Evolutionary conservation across 129 eudicot species (phyloP), one percentile per base, ranked within the genome.

Genomic region (Artemisia annua): DNA sequence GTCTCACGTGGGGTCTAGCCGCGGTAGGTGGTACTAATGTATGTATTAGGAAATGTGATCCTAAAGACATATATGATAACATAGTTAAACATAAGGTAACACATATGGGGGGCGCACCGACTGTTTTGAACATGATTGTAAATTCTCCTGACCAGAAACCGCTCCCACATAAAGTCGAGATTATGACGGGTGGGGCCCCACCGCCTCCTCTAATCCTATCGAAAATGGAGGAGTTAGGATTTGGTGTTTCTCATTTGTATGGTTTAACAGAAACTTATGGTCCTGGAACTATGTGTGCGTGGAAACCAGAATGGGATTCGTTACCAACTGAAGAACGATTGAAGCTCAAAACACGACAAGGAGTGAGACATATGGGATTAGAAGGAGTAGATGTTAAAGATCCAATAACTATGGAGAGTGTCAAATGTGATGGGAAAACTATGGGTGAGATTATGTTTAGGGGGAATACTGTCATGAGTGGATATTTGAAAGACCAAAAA

Each of bases 71-170:
- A 22, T 94, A 87, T 19, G 84, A 84, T 4, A 77, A 50, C 53
- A 87, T 94, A 22, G 79, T 48, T 9, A 81, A 22, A 35, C 85
- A 87, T 52, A 79, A 80, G 48, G 98, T 94, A 2, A 94, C 98
- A 0, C 92, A 94, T 71, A 85, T 94, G 98, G 71, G 97, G 0
- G 98, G 92, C 5, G 97, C 97, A 16, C 97, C 97, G 0, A 90
- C 98, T 9, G 97, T 94, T 16, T 61, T 94, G 52, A 94, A 86
- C 85, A 90, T 88, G 93, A 83, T 94, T 55, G 82, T 86, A 18
- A 87, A 94, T 57, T 82, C 87, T 2, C 84, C 89, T 24, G 89
- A 85, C 43, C 79, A 74, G 66, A 87, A 69, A 76, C 81, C 92
- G 2, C 96, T 94, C 39, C 97, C 91, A 2, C 89, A 83, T 76